Evolutionary conservation across 805 yeast species (phyloP), one percentile per base, ranked within the genome.

Genomic region (Metschnikowia anglica): DNA sequence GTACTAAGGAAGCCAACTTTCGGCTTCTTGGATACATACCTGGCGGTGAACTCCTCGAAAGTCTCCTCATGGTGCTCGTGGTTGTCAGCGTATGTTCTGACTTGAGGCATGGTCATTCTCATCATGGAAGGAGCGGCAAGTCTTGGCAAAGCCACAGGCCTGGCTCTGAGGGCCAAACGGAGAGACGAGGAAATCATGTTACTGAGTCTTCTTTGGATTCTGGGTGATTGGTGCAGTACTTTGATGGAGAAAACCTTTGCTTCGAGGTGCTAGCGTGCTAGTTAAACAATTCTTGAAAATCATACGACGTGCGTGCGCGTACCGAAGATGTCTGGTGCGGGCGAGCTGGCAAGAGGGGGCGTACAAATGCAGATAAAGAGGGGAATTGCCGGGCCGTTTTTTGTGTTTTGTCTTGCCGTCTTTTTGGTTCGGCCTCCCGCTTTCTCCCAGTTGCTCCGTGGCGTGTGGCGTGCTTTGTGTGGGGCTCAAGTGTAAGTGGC

Each of bases 51-150:
- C 74, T 90, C 97, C 73, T 89, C 97, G 55, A 87, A 90, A 41
- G 96, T 81, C 74, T 89, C 97, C 66, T 87, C 96, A 54, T 83
- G 87, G 64, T 87, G 95, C 66, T 87, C 95, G 56, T 83, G 87
- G 65, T 85, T 91, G 55, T 75, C 83, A 41, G 95, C 85, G 77
- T 86, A 89, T 59, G 74, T 74, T 80, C 97, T 81, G 37, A 66
- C 48, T 46, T 59, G 67, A 44, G 60, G 60, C 30, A 58, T 44
- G 20, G 63, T 40, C 37, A 56, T 42, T 43, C 55, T 56, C 39
- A 51, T 47, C 46, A 57, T 45, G 37, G 51, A 46, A 27, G 28
- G 40, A 23, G 44, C 56, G 32, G 65, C 62, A 44, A 59, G 21
- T 54, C 66, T 63, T 39, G 68, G 66, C 43, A 56, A 44, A 23